These are phyloP conservation scores for Ceratobasidium sp. DNA, from an alignment of 1,284 basidiomycete species.

Conservation along the genomic window DNA sequence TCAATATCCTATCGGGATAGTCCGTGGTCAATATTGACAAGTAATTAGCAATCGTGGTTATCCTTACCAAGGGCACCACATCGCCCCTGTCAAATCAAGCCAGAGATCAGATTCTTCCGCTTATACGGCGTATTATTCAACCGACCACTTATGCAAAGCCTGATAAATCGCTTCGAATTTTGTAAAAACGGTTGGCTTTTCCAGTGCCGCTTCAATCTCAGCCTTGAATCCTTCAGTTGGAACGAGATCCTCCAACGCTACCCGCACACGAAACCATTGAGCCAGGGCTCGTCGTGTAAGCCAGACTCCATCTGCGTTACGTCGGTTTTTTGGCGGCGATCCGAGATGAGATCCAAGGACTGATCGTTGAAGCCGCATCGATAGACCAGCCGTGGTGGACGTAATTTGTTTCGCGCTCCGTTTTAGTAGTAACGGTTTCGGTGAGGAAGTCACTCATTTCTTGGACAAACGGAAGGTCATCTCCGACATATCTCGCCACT, in stretches of 20 bases:
- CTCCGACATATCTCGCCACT: neutral
- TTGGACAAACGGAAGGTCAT: neutral
- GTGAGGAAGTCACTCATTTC: neutral
- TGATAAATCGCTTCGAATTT: neutral
- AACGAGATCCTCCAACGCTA: neutral
- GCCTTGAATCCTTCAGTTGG: neutral
- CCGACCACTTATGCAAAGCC: slow-evolving; percentile 1
- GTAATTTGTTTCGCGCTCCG: slow-evolving; percentile 5
- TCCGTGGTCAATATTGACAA: neutral
- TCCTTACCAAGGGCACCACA: neutral
- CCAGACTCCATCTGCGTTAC: neutral
- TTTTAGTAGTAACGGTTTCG: neutral
- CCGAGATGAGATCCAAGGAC: slow-evolving; percentile 11
- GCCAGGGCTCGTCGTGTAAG: neutral
- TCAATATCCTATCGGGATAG: neutral
- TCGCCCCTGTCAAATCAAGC: neutral
- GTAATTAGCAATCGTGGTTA: neutral
- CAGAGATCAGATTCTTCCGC: neutral
- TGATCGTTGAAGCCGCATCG: neutral
- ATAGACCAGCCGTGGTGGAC: slow-evolving; percentile 20
- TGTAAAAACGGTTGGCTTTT: neutral
- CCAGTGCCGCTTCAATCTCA: neutral
- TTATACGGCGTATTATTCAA: neutral
- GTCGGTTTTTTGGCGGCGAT: neutral
- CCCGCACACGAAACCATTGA: neutral